Base-by-base conservation (phyloP, 768 basidiomycete species). In the Lyophyllum semitale region DNA sequence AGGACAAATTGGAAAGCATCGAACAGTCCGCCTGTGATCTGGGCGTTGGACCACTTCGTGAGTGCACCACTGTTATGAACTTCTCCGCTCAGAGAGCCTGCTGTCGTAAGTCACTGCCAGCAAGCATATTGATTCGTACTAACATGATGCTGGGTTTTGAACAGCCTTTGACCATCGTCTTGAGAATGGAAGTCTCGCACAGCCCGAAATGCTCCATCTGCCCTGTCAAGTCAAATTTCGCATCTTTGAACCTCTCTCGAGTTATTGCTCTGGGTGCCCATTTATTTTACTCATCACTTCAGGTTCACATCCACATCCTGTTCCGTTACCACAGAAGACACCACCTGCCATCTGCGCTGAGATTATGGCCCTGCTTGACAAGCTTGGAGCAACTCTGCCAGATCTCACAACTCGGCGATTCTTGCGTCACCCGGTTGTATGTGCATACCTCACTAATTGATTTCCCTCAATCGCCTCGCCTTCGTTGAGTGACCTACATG, bases 261-360 rank as follows among this genome's bases (percentile, higher is more conserved):
- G 13, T 6, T 25, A 9, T 44, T 22, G 43, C 4, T 17, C 15
- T n/a, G 12, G 15, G 18, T 55, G 58, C 35, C 59, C 66, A 8
- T 51, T 43, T 17, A 48, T 64, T 1, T 43, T 65, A 7, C 35
- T 68, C 0, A 27, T 60, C 0, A 47, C 50, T 38, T 44, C 22
- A 7, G 62, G 65, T 17, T 49, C 30, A 22, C 67, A 68, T 46
- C 12, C 29, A 2, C 67, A 68, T 43, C 62, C 65, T 27, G 57
- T 68, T 45, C 65, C 64, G 0, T 38, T 65, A 13, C 63, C 62
- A 0, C 18, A 40, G 8, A 63, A 58, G 22, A 63, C 65, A 12
- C 66, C 66, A 1, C 60, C 57, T 1, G 1, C 20, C 3, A 54
- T 66, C 12, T 27, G 35, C 7, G 2, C 43, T 13, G 22, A 44